These are phyloP conservation scores for Nephelium lappaceum DNA, from an alignment of 345 rosid genomes.

Conservation along the genomic window DNA sequence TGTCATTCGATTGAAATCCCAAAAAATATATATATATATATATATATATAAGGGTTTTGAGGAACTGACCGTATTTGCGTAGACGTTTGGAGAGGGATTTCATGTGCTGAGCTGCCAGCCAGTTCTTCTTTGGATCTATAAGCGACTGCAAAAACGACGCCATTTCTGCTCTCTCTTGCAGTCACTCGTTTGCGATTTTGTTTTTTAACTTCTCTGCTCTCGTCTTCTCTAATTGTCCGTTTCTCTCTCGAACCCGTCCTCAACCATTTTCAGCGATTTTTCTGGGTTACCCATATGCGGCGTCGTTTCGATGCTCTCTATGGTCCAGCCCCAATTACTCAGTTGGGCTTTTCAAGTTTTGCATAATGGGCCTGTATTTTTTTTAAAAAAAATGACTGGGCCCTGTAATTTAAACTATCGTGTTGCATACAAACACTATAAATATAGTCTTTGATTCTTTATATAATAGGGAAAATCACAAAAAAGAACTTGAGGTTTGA, in stretches of 20 bases:
- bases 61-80: slow-evolving; percentile 55
- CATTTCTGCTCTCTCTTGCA: slow-evolving; percentile 28
- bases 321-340: background rate
- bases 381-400: too few relatives aligned
- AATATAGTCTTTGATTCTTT: too few relatives aligned
- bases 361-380: background rate
- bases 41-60: slow-evolving; percentile 33
- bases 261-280: background rate
- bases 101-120: slow-evolving; percentile 77
- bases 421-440: too few relatives aligned
- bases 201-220: background rate
- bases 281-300: background rate
- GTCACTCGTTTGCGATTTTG: slow-evolving; percentile 22
- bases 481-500: too few relatives aligned
- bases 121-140: slow-evolving; percentile 71
- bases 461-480: too few relatives aligned
- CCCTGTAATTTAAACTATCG: too few relatives aligned
- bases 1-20: background rate
- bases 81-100: slow-evolving; percentile 71
- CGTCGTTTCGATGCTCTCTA: background rate
- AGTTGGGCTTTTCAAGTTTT: background rate
- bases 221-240: background rate
- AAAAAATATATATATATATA: too few relatives aligned
- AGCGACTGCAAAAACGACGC: slow-evolving; percentile 50
- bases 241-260: background rate